phyloP scores from a whole-genome alignment of 768 basidiomycete genomes.

The Lactifluus pinguis region DNA sequence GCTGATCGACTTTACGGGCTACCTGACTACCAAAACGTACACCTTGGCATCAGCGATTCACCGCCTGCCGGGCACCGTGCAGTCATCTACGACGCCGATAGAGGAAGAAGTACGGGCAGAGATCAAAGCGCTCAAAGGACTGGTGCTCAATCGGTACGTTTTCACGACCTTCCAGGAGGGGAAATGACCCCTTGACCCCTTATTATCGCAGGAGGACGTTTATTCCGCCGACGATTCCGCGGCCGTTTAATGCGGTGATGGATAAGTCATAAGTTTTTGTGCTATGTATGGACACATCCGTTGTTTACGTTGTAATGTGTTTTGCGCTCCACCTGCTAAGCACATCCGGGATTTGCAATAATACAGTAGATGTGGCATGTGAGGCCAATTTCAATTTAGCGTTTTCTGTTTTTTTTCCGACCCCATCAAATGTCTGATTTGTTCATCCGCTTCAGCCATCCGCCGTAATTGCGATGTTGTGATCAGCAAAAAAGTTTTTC shows the following conservation, averaged over 20 bases:
- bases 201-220: conserved; percentile 15
- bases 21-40: conserved; percentile 69
- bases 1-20: conserved; percentile 68
- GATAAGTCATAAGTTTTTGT: neutral
- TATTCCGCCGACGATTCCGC: conserved; percentile 12
- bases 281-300: neutral
- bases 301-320: neutral
- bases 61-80: conserved; percentile 19
- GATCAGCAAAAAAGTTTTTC: too few species aligned
- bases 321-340: neutral
- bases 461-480: too few species aligned
- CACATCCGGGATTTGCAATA: neutral
- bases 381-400: neutral
- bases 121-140: conserved; percentile 68
- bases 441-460: too few species aligned
- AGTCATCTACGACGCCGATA: conserved; percentile 19
- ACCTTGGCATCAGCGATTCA: conserved; percentile 26
- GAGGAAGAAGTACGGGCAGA: conserved; percentile 67
- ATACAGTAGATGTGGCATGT: neutral
- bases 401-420: neutral
- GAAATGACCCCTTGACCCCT: neutral
- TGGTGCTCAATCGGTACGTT: conserved; percentile 63
- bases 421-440: neutral
- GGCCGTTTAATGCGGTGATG: conserved; percentile 5
- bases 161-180: too few species aligned